phyloP scores from a whole-genome alignment of 352 stramenopile species.

The Globisporangium nodosum region DNA sequence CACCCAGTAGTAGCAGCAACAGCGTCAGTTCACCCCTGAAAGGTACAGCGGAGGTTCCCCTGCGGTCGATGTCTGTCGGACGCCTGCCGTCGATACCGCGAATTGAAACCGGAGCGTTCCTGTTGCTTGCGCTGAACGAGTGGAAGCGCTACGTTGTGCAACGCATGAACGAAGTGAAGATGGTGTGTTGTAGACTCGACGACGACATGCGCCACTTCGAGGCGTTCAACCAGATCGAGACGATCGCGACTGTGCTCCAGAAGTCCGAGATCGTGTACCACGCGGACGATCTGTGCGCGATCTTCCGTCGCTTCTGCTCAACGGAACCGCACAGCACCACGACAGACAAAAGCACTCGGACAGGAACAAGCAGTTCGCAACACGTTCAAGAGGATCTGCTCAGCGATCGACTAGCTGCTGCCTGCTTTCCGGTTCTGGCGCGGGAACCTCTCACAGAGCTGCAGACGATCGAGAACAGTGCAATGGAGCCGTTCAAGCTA shows the following conservation, averaged over 20 bases:
- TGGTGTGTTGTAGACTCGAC: slow-evolving; percentile 50
- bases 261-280: slow-evolving; percentile 38
- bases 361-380: background rate
- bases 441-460: slow-evolving; percentile 41
- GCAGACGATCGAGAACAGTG: slow-evolving; percentile 27
- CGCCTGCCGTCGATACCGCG: slow-evolving; percentile 11
- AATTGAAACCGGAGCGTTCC: slow-evolving; percentile 44
- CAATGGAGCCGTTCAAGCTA: slow-evolving; percentile 33
- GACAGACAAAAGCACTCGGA: slow-evolving; percentile 3
- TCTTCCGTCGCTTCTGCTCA: slow-evolving; percentile 56
- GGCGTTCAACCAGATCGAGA: slow-evolving; percentile 43
- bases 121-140: slow-evolving; percentile 54
- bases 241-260: slow-evolving; percentile 40
- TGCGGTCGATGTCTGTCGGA: background rate
- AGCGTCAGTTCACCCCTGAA: background rate
- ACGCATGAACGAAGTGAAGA: slow-evolving; percentile 63
- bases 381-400: slow-evolving; percentile 23
- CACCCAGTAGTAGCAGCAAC: background rate
- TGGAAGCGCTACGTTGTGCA: slow-evolving; percentile 67
- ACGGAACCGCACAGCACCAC: slow-evolving; percentile 25
- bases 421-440: slow-evolving; percentile 49
- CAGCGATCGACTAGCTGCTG: slow-evolving; percentile 56
- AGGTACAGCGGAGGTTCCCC: background rate
- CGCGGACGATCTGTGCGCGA: slow-evolving; percentile 52
- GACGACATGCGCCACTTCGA: slow-evolving; percentile 52